These are phyloP conservation scores for Alopecurus myosuroides DNA, from an alignment of 176 grass and related monocot genomes.

Conservation along the genomic window DNA sequence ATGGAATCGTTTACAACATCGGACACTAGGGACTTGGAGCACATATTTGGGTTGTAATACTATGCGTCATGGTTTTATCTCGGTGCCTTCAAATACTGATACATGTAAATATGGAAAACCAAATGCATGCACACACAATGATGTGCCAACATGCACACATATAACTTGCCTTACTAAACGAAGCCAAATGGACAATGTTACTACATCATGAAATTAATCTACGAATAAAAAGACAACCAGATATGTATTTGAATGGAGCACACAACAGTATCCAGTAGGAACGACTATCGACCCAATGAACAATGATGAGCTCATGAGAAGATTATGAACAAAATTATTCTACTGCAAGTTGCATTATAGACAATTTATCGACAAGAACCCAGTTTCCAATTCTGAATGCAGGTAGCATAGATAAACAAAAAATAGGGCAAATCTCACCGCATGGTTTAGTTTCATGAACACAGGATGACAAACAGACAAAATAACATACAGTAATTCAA, in stretches of 20 bases:
- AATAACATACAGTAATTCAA: background rate
- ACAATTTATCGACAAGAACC: background rate
- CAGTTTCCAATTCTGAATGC: background rate
- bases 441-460: background rate
- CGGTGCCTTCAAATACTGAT: no score
- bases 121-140: no score
- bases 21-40: no score
- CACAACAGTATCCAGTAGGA: background rate
- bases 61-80: no score
- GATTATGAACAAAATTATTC: background rate
- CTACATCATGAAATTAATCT: background rate
- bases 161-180: no score
- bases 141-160: no score
- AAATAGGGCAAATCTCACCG: background rate
- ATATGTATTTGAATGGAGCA: constrained; percentile 11
- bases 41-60: no score
- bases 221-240: background rate
- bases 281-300: background rate
- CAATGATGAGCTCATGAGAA: background rate
- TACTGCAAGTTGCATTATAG: background rate
- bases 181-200: no score
- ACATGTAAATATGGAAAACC: no score
- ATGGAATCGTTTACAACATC: no score
- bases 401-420: background rate
- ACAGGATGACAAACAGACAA: background rate